Conservation (phyloP, 345 rosid genomes). For the Hypericum perforatum region DNA sequence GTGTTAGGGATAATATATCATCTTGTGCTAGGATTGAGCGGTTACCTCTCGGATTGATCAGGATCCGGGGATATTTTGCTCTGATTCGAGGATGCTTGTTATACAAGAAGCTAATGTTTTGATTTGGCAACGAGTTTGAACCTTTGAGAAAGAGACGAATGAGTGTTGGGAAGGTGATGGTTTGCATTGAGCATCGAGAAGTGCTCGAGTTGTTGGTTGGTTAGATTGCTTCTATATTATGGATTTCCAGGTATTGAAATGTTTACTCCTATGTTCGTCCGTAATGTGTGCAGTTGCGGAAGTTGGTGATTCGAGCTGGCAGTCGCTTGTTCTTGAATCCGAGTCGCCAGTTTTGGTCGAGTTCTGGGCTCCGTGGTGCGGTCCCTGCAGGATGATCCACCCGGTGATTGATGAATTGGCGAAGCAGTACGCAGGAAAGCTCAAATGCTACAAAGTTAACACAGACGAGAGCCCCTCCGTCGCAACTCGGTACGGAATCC, state of each 20-base stretch:
- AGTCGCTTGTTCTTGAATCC: constrained; percentile 27
- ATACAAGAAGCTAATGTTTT: too few relatives aligned
- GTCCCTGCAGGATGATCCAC: constrained; percentile 46
- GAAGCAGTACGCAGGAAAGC: constrained; percentile 34
- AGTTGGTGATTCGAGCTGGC: constrained; percentile 32
- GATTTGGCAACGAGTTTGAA: too few relatives aligned
- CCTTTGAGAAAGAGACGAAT: too few relatives aligned
- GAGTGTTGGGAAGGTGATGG: too few relatives aligned
- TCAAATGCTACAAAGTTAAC: constrained; percentile 37
- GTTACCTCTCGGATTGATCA: too few relatives aligned
- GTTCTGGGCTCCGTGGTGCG: constrained; percentile 57
- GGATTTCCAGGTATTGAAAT: neutral
- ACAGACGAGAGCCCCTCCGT: constrained; percentile 37
- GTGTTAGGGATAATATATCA: too few relatives aligned
- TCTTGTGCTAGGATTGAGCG: too few relatives aligned
- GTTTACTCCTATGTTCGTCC: neutral
- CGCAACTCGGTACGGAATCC: constrained; percentile 33
- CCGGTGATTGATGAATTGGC: constrained; percentile 38
- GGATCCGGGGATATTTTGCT: too few relatives aligned
- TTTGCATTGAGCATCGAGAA: too few relatives aligned
- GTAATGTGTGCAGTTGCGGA: constrained; percentile 19
- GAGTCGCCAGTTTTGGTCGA: constrained; percentile 34
- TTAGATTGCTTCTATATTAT: too few relatives aligned
- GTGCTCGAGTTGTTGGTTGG: too few relatives aligned
- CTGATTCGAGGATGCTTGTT: too few relatives aligned